phyloP scores from a whole-genome alignment of 2,329 filamentous ascomycete genomes.

The Botrytis tulipae region DNA sequence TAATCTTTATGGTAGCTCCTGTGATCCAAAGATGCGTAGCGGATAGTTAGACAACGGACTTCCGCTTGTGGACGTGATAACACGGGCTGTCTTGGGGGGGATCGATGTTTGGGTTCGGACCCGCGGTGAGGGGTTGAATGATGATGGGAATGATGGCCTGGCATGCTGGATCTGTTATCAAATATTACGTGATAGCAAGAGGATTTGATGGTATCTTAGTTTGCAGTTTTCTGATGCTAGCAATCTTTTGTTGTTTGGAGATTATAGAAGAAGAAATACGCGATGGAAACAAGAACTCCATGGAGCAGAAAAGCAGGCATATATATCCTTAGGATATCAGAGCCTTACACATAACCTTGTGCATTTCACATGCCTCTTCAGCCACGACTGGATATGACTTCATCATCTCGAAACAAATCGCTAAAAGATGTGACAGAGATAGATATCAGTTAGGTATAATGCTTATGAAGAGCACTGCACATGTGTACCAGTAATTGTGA shows the following conservation, averaged over 20 bases:
- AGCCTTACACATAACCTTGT: background rate
- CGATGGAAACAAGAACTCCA: background rate
- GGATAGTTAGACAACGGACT: background rate
- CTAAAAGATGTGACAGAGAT: background rate
- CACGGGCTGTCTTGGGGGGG: background rate
- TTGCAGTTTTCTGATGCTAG: background rate
- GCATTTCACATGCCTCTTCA: background rate
- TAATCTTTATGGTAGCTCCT: background rate
- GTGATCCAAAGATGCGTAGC: background rate
- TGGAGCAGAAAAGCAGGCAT: background rate
- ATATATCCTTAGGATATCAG: background rate
- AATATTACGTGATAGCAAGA: background rate
- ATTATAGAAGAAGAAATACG: background rate
- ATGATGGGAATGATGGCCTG: background rate
- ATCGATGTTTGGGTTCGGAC: background rate
- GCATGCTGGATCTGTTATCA: background rate
- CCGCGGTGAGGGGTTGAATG: background rate
- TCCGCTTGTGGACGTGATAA: background rate
- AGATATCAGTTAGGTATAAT: background rate
- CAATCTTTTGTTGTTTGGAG: background rate
- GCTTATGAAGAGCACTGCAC: background rate
- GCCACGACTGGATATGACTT: background rate
- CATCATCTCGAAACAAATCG: background rate
- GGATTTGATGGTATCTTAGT: background rate
- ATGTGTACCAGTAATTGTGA: background rate